Percentiles rank a stretch among this genome's conserved stretches.
Evolutionary conservation across 208 protist genomes (phyloP).

Genomic region (Wallacemonas sp.): DNA sequence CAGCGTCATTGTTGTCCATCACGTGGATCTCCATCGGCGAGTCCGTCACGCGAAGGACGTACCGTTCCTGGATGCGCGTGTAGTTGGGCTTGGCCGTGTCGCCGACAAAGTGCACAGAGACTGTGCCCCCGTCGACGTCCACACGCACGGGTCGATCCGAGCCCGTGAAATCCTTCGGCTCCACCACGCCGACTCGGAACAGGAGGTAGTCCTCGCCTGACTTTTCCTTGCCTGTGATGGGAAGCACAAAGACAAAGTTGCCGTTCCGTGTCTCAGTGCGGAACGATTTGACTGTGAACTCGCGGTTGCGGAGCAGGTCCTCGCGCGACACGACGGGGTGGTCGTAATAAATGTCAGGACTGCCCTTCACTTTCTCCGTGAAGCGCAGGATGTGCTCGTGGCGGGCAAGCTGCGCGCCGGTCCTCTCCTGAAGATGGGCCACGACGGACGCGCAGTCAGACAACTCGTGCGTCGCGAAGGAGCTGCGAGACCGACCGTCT

Average conservation of each 20-base stretch:
- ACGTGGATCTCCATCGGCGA: constrained; percentile 4
- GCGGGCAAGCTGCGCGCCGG: background rate
- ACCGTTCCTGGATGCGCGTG: constrained; percentile 2
- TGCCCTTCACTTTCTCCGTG: background rate
- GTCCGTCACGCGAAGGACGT: background rate
- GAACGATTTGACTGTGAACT: background rate
- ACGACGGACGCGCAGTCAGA: background rate
- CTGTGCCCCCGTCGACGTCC: background rate
- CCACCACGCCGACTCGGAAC: background rate
- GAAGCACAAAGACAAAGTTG: constrained; percentile 12
- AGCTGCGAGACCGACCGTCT: background rate
- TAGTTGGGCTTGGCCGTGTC: background rate
- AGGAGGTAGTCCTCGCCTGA: background rate
- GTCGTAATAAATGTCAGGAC: background rate
- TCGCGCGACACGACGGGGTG: background rate
- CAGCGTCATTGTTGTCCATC: background rate
- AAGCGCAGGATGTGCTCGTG: constrained; percentile 13
- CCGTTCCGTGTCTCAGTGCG: background rate
- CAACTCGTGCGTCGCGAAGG: constrained; percentile 2
- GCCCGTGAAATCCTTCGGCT: background rate
- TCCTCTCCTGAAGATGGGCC: background rate
- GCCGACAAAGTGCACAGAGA: background rate
- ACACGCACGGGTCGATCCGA: background rate
- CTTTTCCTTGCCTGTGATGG: background rate
- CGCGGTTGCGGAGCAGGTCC: background rate